Evolutionary conservation across 352 stramenopile genomes (phyloP).

Genomic region (Pythium guiyangense): DNA sequence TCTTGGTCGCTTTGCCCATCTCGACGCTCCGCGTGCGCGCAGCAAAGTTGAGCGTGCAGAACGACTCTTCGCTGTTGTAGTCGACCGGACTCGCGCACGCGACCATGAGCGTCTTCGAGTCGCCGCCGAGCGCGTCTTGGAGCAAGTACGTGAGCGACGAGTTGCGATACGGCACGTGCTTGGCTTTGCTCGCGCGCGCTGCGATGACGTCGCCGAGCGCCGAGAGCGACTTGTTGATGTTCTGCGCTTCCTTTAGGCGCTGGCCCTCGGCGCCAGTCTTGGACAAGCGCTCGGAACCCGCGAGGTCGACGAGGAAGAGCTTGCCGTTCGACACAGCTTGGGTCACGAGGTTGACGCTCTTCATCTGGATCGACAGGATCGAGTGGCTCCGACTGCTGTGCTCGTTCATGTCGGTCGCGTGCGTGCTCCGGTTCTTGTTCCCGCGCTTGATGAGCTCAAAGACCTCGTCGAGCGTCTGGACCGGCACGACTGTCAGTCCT

Average conservation of each 20-base stretch:
- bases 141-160: slow-evolving; percentile 93
- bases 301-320: slow-evolving; percentile 88
- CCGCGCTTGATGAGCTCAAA: slow-evolving; percentile 81
- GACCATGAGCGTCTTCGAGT: slow-evolving; percentile 94
- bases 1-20: slow-evolving; percentile 88
- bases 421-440: slow-evolving; percentile 85
- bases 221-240: slow-evolving; percentile 94
- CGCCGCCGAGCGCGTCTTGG: slow-evolving; percentile 87
- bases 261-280: slow-evolving; percentile 87
- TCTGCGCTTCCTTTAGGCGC: slow-evolving; percentile 88
- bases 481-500: slow-evolving; percentile 64
- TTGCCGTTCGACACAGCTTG: slow-evolving; percentile 67
- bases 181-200: slow-evolving; percentile 76
- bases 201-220: slow-evolving; percentile 97
- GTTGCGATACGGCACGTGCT: slow-evolving; percentile 94
- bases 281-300: slow-evolving; percentile 84
- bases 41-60: slow-evolving; percentile 93
- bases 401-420: slow-evolving; percentile 88
- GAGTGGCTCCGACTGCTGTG: slow-evolving; percentile 87
- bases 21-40: slow-evolving; percentile 80
- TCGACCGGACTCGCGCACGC: slow-evolving; percentile 85
- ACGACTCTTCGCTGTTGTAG: slow-evolving; percentile 91
- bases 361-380: slow-evolving; percentile 83
- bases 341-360: slow-evolving; percentile 79
- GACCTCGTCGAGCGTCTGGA: slow-evolving; percentile 77